Percentiles rank a stretch among this genome's conserved stretches.
Evolutionary conservation across 306 rosid species (phyloP).

Genomic region (Dryas drummondii): DNA sequence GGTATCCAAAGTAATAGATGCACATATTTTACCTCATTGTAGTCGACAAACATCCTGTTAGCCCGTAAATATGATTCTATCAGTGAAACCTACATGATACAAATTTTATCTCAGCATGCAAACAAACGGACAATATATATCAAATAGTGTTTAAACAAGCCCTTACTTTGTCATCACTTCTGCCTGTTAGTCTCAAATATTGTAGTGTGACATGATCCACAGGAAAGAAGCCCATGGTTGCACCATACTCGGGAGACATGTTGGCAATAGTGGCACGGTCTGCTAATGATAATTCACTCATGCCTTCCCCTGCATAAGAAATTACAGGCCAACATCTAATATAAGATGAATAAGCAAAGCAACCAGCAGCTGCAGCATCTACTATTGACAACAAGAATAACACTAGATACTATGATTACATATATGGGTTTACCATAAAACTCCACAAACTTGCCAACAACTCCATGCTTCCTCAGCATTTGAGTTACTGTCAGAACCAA

Average conservation of each 20-base stretch:
- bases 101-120: constrained; percentile 35
- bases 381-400: neutral
- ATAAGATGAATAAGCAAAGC: constrained; percentile 27
- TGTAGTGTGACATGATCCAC: constrained; percentile 95
- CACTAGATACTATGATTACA: constrained; percentile 8
- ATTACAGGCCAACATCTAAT: constrained; percentile 20
- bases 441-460: constrained; percentile 95
- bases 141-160: constrained; percentile 2
- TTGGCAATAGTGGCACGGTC: constrained; percentile 97
- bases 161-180: constrained; percentile 80
- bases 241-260: constrained; percentile 97
- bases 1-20: neutral
- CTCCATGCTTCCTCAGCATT: constrained; percentile 95
- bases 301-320: constrained; percentile 75
- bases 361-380: constrained; percentile 5
- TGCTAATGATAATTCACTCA: constrained; percentile 82
- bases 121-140: constrained; percentile 17
- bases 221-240: constrained; percentile 99
- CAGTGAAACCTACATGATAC: constrained; percentile 60
- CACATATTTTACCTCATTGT: constrained; percentile 56
- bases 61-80: constrained; percentile 82
- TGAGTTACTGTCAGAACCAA: constrained; percentile 95
- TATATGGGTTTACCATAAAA: constrained; percentile 63
- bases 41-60: constrained; percentile 89
- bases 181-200: constrained; percentile 85